Evolutionary conservation across 352 stramenopile genomes (phyloP).

Genomic region (Phytopythium kandeliae): DNA sequence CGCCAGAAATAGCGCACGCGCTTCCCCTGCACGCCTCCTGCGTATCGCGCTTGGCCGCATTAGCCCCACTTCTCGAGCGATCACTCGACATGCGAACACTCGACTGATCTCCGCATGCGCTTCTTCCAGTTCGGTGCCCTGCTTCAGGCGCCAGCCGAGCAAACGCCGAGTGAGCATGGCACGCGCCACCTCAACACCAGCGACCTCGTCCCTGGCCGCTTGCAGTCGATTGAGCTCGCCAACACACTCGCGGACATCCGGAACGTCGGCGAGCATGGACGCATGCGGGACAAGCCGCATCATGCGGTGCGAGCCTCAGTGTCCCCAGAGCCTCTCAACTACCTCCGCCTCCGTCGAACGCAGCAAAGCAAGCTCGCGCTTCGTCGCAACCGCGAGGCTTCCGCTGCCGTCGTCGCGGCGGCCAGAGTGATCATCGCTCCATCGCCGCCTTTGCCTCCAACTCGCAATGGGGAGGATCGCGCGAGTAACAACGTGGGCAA

Average conservation of each 20-base stretch:
- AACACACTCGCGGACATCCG: background rate
- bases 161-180: too few species aligned
- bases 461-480: background rate
- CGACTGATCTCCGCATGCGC: background rate
- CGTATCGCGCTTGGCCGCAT: too few species aligned
- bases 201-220: background rate
- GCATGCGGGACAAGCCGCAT: background rate
- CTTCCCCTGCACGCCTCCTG: background rate
- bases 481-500: background rate
- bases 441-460: slow-evolving; percentile 10
- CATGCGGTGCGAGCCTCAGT: slow-evolving; percentile 2
- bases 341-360: slow-evolving; percentile 55
- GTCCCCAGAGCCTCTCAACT: slow-evolving; percentile 48
- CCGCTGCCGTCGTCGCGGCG: slow-evolving; percentile 23
- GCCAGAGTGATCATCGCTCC: slow-evolving; percentile 46
- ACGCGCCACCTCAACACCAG: background rate
- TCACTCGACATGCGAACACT: background rate
- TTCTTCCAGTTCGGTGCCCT: slow-evolving; percentile 4
- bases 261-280: too few species aligned
- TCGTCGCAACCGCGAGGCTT: slow-evolving; percentile 35
- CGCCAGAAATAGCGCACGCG: background rate
- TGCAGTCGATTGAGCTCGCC: slow-evolving; percentile 1
- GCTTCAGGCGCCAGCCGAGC: background rate
- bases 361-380: slow-evolving; percentile 44
- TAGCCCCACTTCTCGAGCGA: background rate